Evolutionary conservation across 129 eudicot genomes (phyloP).

Genomic region (Gnaphalium uliginosum): DNA sequence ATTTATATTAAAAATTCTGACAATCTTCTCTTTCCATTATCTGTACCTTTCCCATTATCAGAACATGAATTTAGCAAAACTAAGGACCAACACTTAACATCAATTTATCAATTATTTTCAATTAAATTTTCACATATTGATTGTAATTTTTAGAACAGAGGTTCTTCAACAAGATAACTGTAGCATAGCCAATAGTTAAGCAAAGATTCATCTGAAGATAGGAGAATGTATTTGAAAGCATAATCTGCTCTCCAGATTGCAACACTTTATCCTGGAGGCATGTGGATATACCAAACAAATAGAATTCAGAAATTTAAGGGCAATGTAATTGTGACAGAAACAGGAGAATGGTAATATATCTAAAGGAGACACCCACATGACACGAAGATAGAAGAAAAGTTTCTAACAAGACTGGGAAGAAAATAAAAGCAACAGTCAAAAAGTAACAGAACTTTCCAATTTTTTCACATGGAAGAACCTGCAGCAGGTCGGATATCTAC

Average conservation of each 20-base stretch:
- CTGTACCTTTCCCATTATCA: background rate
- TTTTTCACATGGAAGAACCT: background rate
- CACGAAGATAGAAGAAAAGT: background rate
- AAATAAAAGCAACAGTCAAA: background rate
- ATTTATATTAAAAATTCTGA: background rate
- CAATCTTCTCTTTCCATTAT: background rate
- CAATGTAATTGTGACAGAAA: background rate
- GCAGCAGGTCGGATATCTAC: background rate
- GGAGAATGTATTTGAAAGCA: background rate
- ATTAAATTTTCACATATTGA: conserved; percentile 9
- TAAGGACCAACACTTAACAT: background rate
- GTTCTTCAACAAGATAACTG: conserved; percentile 9
- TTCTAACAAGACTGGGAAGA: background rate
- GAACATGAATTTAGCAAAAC: background rate
- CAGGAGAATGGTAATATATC: background rate
- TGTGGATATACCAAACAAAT: background rate
- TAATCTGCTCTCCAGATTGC: background rate
- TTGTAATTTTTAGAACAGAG: background rate
- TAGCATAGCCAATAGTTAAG: background rate
- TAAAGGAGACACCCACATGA: background rate
- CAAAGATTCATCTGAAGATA: background rate
- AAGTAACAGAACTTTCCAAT: background rate
- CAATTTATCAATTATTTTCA: background rate
- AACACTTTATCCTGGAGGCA: background rate
- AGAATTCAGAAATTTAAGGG: background rate